A percentile compares a stretch with the other conserved stretches of the same genome.
Conservation (phyloP, 202 grass and related monocot species). For the Carex arenaria region DNA sequence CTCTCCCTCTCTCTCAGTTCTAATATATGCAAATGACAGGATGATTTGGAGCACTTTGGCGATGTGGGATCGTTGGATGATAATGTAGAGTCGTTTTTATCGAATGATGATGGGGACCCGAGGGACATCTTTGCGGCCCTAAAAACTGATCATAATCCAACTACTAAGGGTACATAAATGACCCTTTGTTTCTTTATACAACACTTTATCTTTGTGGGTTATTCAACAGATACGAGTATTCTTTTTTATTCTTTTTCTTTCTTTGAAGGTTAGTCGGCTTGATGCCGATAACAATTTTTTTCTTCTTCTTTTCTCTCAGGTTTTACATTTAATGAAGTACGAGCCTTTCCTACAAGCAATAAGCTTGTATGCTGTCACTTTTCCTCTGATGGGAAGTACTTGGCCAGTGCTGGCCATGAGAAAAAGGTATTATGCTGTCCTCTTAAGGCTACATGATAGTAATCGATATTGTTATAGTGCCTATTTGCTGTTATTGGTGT, state of each 20-base stretch:
- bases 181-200: background rate
- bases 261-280: no score
- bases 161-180: slow-evolving; percentile 53
- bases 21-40: slow-evolving; percentile 37
- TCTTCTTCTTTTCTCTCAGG: slow-evolving; percentile 31
- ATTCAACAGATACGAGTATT: background rate
- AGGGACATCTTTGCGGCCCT: slow-evolving; percentile 95
- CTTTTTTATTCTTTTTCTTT: background rate
- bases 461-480: no score
- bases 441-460: no score
- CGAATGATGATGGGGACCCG: slow-evolving; percentile 80
- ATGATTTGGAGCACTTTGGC: slow-evolving; percentile 94
- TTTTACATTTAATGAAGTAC: slow-evolving; percentile 84
- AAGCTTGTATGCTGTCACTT: slow-evolving; percentile 99
- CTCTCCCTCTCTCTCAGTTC: slow-evolving; percentile 18
- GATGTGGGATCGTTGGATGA: slow-evolving; percentile 98
- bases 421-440: slow-evolving; percentile 55
- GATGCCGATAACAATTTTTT: background rate
- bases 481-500: no score
- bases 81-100: slow-evolving; percentile 98
- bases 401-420: slow-evolving; percentile 97
- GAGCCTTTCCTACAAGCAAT: slow-evolving; percentile 74
- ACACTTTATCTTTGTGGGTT: background rate
- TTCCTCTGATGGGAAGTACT: slow-evolving; percentile 85
- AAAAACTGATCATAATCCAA: slow-evolving; percentile 69